Percentiles rank a stretch among this genome's conserved stretches.
These are phyloP conservation scores for Avena insularis DNA, from an alignment of 176 grass and related monocot species.

Conservation along the genomic window DNA sequence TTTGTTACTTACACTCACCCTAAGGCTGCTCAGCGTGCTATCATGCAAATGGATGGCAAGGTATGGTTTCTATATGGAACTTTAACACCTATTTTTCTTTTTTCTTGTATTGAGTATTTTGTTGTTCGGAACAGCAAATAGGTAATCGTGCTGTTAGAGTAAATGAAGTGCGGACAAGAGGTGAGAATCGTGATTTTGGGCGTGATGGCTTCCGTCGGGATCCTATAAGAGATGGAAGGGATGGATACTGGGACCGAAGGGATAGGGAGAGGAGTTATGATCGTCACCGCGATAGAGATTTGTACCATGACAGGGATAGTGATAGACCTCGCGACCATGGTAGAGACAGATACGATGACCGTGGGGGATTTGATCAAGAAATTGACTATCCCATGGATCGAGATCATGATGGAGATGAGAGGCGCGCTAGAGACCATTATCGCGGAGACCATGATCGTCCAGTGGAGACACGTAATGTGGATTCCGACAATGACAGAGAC, in stretches of 20 bases:
- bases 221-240: conserved; percentile 68
- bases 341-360: conserved; percentile 77
- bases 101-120: conserved; percentile 16
- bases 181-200: conserved; percentile 58
- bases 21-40: conserved; percentile 73
- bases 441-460: conserved; percentile 55
- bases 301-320: conserved; percentile 62
- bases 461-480: conserved; percentile 52
- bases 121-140: conserved; percentile 62
- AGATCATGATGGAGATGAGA: conserved; percentile 71
- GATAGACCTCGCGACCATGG: conserved; percentile 70
- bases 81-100: conserved; percentile 12
- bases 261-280: conserved; percentile 75
- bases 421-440: conserved; percentile 54
- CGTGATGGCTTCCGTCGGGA: conserved; percentile 72
- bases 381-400: conserved; percentile 62
- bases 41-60: conserved; percentile 81
- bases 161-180: conserved; percentile 86
- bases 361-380: conserved; percentile 57
- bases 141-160: conserved; percentile 76
- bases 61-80: conserved; percentile 46
- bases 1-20: conserved; percentile 81
- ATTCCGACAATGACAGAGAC: conserved; percentile 65
- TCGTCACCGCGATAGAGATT: conserved; percentile 64
- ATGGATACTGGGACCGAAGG: conserved; percentile 69